Evolutionary conservation across 164 flowering plant genomes (phyloP).

Genomic region (Vitis riparia): DNA sequence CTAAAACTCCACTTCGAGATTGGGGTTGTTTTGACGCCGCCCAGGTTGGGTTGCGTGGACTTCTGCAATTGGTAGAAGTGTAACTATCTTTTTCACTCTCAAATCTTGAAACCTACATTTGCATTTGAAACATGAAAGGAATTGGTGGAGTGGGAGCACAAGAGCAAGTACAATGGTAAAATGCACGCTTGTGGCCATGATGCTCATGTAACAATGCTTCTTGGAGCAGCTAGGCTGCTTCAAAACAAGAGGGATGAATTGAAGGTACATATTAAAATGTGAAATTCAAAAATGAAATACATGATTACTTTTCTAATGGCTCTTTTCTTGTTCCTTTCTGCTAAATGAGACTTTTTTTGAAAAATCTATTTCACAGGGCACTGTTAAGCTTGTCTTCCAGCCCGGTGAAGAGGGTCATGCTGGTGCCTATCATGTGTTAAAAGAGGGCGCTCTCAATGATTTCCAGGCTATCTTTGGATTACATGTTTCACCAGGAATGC

Average conservation of each 20-base stretch:
- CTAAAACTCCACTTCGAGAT: no score
- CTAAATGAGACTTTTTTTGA: no score
- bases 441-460: constrained; percentile 63
- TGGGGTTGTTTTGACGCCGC: no score
- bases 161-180: constrained; percentile 50
- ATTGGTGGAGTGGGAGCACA: constrained; percentile 52
- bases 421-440: constrained; percentile 74
- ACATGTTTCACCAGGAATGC: constrained; percentile 54
- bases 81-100: no score
- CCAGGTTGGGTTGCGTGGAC: no score
- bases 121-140: constrained; percentile 27
- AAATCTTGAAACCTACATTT: no score
- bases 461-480: constrained; percentile 62
- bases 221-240: constrained; percentile 84
- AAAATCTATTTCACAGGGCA: constrained; percentile 45
- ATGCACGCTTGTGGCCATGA: constrained; percentile 76
- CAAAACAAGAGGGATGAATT: constrained; percentile 39
- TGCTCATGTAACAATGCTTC: constrained; percentile 70
- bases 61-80: no score
- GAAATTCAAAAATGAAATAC: constrained; percentile 16
- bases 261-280: constrained; percentile 24
- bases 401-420: constrained; percentile 81
- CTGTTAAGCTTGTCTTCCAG: constrained; percentile 83
- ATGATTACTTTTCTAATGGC: no score
- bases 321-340: no score